phyloP scores from a whole-genome alignment of 2,329 filamentous ascomycete genomes.

The Exophiala sp. region DNA sequence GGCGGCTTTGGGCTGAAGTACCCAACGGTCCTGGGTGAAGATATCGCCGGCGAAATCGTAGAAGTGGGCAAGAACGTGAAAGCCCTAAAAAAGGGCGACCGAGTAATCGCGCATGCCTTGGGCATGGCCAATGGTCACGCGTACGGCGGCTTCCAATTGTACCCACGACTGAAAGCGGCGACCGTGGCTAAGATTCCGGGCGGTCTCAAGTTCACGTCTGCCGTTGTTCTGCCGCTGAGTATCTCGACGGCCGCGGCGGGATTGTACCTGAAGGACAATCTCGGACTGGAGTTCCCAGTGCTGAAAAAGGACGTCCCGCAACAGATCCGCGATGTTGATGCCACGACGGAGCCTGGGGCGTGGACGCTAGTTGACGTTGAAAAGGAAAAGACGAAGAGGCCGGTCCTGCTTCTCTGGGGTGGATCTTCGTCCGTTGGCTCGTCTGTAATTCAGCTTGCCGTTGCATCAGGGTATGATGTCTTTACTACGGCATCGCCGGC shows the following conservation, averaged over 20 bases:
- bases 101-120: conserved; percentile 31
- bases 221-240: conserved; percentile 32
- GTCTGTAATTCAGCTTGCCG: conserved; percentile 43
- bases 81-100: conserved; percentile 23
- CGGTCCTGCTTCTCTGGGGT: conserved; percentile 48
- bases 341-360: background rate
- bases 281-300: conserved; percentile 21
- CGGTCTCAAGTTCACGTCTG: conserved; percentile 29
- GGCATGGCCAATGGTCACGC: conserved; percentile 7
- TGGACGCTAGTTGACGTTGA: background rate
- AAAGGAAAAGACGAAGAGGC: background rate
- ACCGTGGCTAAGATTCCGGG: conserved; percentile 30
- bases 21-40: conserved; percentile 20
- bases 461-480: conserved; percentile 40
- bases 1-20: conserved; percentile 26
- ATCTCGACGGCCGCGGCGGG: conserved; percentile 32
- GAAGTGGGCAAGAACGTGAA: conserved; percentile 17
- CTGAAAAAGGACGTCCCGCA: background rate
- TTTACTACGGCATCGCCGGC: conserved; percentile 37
- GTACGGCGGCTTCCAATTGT: conserved; percentile 34
- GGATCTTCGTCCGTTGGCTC: conserved; percentile 49
- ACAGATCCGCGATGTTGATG: no score
- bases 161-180: conserved; percentile 27
- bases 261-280: conserved; percentile 30
- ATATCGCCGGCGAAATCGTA: conserved; percentile 22